Conservation (phyloP, 768 basidiomycete genomes). For the Boletus coccyginus region DNA sequence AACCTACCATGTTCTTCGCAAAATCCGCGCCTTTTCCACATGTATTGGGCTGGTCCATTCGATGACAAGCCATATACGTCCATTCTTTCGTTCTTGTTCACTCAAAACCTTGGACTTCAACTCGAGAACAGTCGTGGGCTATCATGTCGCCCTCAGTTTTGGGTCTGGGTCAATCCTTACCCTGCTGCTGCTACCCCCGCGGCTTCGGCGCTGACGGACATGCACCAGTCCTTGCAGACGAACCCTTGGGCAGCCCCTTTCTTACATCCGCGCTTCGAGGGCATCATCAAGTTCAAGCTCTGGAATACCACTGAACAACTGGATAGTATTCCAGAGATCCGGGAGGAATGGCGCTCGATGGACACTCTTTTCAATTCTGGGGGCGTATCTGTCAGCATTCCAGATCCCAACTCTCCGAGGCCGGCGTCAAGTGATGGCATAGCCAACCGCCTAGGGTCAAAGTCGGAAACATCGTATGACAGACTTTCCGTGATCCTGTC, state of each 20-base stretch:
- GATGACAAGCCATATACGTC: conserved; percentile 97
- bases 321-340: conserved; percentile 81
- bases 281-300: conserved; percentile 86
- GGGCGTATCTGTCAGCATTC: conserved; percentile 69
- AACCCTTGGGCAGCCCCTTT: conserved; percentile 94
- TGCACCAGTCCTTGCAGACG: conserved; percentile 72
- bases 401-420: conserved; percentile 21
- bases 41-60: conserved; percentile 97
- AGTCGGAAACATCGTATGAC: conserved; percentile 61
- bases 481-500: conserved; percentile 88
- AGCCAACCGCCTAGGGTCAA: conserved; percentile 52
- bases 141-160: conserved; percentile 83
- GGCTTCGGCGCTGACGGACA: conserved; percentile 71
- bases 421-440: conserved; percentile 7
- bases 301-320: conserved; percentile 98
- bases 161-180: conserved; percentile 96
- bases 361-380: conserved; percentile 85
- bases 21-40: conserved; percentile 84
- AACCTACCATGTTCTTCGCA: conserved; percentile 64
- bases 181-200: conserved; percentile 84
- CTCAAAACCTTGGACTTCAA: conserved; percentile 86
- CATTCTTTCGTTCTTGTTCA: conserved; percentile 87
- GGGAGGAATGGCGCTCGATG: conserved; percentile 81
- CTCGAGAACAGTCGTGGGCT: conserved; percentile 37
- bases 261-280: conserved; percentile 83